Percentiles rank a stretch among this genome's conserved stretches.
phyloP scores from a whole-genome alignment of 768 basidiomycete species.

The Tricholoma flavovirens region DNA sequence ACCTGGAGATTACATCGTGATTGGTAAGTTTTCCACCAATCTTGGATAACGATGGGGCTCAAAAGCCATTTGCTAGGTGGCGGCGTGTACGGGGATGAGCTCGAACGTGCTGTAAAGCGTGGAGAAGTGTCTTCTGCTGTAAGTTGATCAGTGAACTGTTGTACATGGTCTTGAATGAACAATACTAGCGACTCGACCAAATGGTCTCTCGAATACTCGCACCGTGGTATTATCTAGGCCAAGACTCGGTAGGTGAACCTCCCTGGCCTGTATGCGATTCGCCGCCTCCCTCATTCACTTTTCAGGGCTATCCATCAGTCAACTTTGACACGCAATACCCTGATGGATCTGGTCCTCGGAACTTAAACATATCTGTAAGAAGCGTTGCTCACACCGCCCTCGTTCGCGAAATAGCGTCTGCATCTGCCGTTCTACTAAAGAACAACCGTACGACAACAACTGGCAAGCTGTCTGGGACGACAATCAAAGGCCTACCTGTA shows the following conservation, averaged over 20 bases:
- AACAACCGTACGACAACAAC: slow-evolving; percentile 41
- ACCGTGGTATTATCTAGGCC: slow-evolving; percentile 41
- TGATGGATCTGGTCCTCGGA: slow-evolving; percentile 39
- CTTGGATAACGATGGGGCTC: background rate
- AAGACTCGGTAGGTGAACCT: slow-evolving; percentile 34
- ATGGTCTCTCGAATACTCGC: slow-evolving; percentile 44
- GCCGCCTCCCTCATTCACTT: background rate
- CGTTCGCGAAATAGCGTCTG: slow-evolving; percentile 57
- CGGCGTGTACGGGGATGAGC: background rate
- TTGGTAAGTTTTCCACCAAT: slow-evolving; percentile 23
- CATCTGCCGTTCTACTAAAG: slow-evolving; percentile 65
- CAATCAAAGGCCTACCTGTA: slow-evolving; percentile 36
- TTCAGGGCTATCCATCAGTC: slow-evolving; percentile 37
- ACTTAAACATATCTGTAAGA: slow-evolving; percentile 40
- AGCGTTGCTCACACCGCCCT: slow-evolving; percentile 42
- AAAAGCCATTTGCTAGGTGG: background rate
- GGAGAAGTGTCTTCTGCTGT: slow-evolving; percentile 41
- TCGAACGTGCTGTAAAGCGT: background rate
- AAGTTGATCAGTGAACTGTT: slow-evolving; percentile 42
- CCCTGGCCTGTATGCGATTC: background rate
- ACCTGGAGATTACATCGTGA: slow-evolving; percentile 42
- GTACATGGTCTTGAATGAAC: slow-evolving; percentile 8
- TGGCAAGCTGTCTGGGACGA: slow-evolving; percentile 27
- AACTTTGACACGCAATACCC: slow-evolving; percentile 43
- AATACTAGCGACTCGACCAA: slow-evolving; percentile 33